Evolutionary conservation across 2,329 filamentous ascomycete genomes (phyloP), one percentile per base, ranked within the genome.

Genomic region (Botrytis paeoniae): DNA sequence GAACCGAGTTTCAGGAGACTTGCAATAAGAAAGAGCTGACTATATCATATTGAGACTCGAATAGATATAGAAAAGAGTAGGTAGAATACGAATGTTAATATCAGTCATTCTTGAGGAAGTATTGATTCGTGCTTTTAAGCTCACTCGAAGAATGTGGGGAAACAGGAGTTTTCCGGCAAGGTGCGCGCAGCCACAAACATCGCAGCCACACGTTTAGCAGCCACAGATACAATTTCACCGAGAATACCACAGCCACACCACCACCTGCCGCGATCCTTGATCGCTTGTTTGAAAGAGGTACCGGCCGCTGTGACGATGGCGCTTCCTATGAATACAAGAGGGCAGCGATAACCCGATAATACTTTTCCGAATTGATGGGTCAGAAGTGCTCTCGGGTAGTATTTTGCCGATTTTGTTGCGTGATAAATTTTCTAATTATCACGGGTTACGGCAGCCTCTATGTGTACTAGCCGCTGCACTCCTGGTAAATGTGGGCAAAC

Each of bases 401-500:
- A n/a, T n/a, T n/a, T n/a, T n/a, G n/a, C n/a, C n/a, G n/a, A n/a
- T n/a, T n/a, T n/a, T n/a, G n/a, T n/a, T n/a, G n/a, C n/a, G n/a
- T n/a, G n/a, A n/a, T n/a, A n/a, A n/a, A n/a, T n/a, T n/a, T n/a
- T n/a, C n/a, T n/a, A n/a, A n/a, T n/a, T n/a, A n/a, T n/a, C n/a
- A n/a, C n/a, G n/a, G n/a, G n/a, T n/a, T n/a, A n/a, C n/a, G n/a
- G 51, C 0, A 32, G 14, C 51, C n/a, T 0, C 2, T 29, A 16
- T 0, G 14, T 4, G 1, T 2, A 18, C 14, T 0, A 57, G n/a
- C 3, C 1, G 14, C 51, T 29, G 51, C 51, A 8, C 3, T 18
- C 4, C 14, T 57, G n/a, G n/a, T 0, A 0, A 8, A 2, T 0
- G 1, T 9, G 0, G n/a, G 3, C 51, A 57, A 16, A 57, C 51